phyloP scores from a whole-genome alignment of 73 alveolate species.

The Loxodes magnus region DNA sequence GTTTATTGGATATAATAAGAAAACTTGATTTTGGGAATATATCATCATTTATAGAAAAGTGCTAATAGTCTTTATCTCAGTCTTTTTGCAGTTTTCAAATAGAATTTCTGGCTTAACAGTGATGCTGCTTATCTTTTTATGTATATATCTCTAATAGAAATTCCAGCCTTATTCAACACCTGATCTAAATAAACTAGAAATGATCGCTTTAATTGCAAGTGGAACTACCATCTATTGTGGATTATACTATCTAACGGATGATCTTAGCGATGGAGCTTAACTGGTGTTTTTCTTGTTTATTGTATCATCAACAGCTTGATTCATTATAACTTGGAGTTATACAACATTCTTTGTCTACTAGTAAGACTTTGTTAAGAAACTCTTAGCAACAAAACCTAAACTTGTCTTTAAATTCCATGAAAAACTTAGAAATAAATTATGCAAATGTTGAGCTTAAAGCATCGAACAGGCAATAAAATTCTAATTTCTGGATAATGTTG shows the following conservation, averaged over 20 bases:
- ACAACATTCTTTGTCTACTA: too few relatives aligned
- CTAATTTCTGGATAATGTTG: too few relatives aligned
- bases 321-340: too few relatives aligned
- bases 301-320: too few relatives aligned
- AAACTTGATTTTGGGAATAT: constrained; percentile 44
- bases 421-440: too few relatives aligned
- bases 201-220: not conserved
- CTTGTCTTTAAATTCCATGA: too few relatives aligned
- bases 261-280: not conserved
- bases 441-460: too few relatives aligned
- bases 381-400: too few relatives aligned
- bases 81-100: constrained; percentile 19
- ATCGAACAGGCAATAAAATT: too few relatives aligned
- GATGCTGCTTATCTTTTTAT: not conserved
- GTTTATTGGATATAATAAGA: constrained; percentile 44
- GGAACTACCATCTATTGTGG: constrained; percentile 3
- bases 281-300: not conserved
- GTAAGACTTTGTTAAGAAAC: too few relatives aligned
- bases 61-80: constrained; percentile 23
- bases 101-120: constrained; percentile 1
- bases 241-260: not conserved
- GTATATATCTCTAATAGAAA: not conserved
- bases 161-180: not conserved
- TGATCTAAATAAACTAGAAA: constrained; percentile 5
- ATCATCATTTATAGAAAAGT: constrained; percentile 42